Evolutionary conservation across 2,329 filamentous ascomycete species (phyloP).

Genomic region (Dactylellina sp.): DNA sequence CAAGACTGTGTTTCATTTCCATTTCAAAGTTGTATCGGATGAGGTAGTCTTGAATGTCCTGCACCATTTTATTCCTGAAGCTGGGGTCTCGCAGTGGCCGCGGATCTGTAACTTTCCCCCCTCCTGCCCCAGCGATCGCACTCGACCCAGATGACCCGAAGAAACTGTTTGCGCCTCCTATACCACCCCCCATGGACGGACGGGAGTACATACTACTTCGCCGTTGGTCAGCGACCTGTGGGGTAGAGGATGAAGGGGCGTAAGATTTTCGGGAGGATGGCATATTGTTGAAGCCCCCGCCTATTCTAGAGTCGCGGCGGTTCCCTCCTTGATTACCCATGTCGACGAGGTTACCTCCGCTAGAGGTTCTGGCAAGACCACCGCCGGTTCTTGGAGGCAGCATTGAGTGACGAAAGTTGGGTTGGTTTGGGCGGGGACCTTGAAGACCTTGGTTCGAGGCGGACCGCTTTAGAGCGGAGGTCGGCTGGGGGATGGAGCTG

Average conservation of each 20-base stretch:
- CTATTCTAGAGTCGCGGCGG: constrained; percentile 68
- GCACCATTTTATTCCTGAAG: constrained; percentile 83
- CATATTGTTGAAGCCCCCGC: constrained; percentile 71
- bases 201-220: constrained; percentile 86
- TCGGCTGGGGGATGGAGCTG: constrained; percentile 86
- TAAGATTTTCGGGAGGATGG: constrained; percentile 78
- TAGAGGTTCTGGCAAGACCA: constrained; percentile 73
- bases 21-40: constrained; percentile 95
- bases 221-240: constrained; percentile 70
- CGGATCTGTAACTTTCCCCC: constrained; percentile 73
- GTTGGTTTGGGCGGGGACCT: constrained; percentile 68
- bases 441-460: constrained; percentile 78
- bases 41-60: constrained; percentile 91
- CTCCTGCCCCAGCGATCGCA: constrained; percentile 71
- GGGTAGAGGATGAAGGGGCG: constrained; percentile 71
- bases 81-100: constrained; percentile 83
- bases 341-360: constrained; percentile 82
- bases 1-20: constrained; percentile 95
- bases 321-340: constrained; percentile 85
- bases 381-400: constrained; percentile 44
- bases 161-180: constrained; percentile 82
- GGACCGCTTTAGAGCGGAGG: constrained; percentile 92
- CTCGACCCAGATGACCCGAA: constrained; percentile 82
- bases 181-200: constrained; percentile 75
- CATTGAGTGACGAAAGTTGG: constrained; percentile 57